These are phyloP conservation scores for Stylosanthes scabra DNA, from an alignment of 331 rosid species.

Conservation along the genomic window DNA sequence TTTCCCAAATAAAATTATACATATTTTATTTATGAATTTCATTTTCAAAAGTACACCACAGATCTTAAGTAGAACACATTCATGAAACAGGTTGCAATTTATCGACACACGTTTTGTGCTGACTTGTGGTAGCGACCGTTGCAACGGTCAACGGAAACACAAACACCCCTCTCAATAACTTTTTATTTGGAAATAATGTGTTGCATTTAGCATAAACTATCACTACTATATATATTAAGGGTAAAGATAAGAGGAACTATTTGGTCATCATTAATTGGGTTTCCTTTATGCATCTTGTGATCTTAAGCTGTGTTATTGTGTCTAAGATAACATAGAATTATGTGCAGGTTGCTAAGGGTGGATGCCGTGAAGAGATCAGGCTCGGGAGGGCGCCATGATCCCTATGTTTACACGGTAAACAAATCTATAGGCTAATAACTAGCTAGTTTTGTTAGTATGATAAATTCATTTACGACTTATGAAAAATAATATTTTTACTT, in stretches of 20 bases:
- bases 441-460: no score
- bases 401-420: constrained; percentile 79
- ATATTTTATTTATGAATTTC: background rate
- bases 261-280: no score
- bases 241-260: no score
- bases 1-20: no score
- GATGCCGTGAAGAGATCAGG: constrained; percentile 85
- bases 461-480: no score
- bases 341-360: constrained; percentile 72
- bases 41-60: background rate
- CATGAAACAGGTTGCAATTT: constrained; percentile 1
- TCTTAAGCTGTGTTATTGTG: background rate
- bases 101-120: background rate
- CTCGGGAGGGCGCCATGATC: constrained; percentile 89
- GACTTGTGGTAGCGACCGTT: background rate
- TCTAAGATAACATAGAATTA: constrained; percentile 3
- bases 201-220: constrained; percentile 4
- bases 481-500: no score
- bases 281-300: no score
- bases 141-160: background rate
- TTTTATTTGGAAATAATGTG: background rate
- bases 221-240: background rate
- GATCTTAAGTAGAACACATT: background rate
- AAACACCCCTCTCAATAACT: background rate
- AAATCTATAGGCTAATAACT: background rate